Base-by-base conservation (phyloP, 805 yeast species). In the Lipomyces mesembrius region DNA sequence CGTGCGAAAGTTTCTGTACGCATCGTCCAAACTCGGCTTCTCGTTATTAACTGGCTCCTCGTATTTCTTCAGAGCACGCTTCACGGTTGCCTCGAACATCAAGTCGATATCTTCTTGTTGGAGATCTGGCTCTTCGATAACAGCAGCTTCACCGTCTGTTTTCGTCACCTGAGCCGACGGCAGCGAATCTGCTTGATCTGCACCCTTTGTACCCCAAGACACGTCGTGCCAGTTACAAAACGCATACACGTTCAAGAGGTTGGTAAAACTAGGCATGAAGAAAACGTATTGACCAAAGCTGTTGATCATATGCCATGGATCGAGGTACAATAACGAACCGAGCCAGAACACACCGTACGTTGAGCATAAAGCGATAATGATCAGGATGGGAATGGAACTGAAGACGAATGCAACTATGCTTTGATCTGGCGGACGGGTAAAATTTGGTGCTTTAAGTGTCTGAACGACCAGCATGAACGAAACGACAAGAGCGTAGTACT, bases 131-230 rank as follows among this genome's bases (percentile, higher is more conserved):
- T 80, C 83, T 60, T 84, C 86, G 59, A 87, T 84, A 58, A 85
- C 87, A 60, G 83, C 82, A 46, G 83, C 82, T 72, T 88, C 88
- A 70, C 84, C 86, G 63, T 83, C 85, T 62, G 81, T 79, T 51
- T 81, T 82, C 71, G 82, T 84, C 22, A 76, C 72, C 55, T 76
- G 77, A 12, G 84, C 86, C 1, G 78, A 82, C 61, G 89, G 89
- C 74, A 87, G 80, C 52, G 83, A 85, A 46, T 78, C 82, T 4
- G 86, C 86, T 2, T 74, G 76, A 61, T 77, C 89, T 55, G 86
- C 85, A 53, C 90, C 90, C 75, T 87, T 87, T n/a, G 90, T 87
- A 66, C 90, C 90, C 90, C 90, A 87, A 1, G 90, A 87, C 59
- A 87, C 84, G 77, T 87, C 90, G 74, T 87, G 90, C 79, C 87